Base-by-base conservation (phyloP, 306 rosid species). In the Mucuna pruriens region DNA sequence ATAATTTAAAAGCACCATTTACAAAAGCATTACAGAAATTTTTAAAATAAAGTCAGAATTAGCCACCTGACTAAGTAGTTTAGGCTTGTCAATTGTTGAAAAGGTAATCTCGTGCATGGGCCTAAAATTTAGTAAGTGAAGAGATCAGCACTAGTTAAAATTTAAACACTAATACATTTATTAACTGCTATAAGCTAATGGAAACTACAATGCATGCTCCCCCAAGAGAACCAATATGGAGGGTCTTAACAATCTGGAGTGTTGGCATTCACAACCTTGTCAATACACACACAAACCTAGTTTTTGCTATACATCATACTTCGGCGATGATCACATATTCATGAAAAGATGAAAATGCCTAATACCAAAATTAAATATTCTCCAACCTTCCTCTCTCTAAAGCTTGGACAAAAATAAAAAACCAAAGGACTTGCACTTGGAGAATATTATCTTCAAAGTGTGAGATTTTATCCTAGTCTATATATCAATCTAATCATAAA, bases 41-140 rank as follows among this genome's bases (percentile, higher is more conserved):
- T 20, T 19, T 48, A 55, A 81, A 75, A 44, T 48, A 33, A 22
- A 64, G 17, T 25, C 75, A 40, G 78, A 85, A 76, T 81, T 52
- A 78, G 82, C 75, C 90, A 96, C 99, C 99, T 96, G 97, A 86
- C 97, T 96, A 62, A 96, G 98, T 84, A 94, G 89, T 83, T 96
- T 96, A 61, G 97, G 99, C 87, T 92, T 96, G 94, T 96, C 98
- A 76, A 67, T 75, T 77, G 97, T 96, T 80, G 99, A 92, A 82
- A 96, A 93, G 57, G 99, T 96, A 79, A 96, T 94, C 91, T 96
- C 99, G 55, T 96, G 97, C 99, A 92, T 92, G 45, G 98, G 98
- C 90, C 99, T 96, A 71, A 80, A 74, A 84, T 76, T 74, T 81
- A 71, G 60, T 44, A 75, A 64, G 69, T 36, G 77, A 57, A 66